phyloP scores from a whole-genome alignment of 176 grass and related monocot species.

The Eragrostis curvula region DNA sequence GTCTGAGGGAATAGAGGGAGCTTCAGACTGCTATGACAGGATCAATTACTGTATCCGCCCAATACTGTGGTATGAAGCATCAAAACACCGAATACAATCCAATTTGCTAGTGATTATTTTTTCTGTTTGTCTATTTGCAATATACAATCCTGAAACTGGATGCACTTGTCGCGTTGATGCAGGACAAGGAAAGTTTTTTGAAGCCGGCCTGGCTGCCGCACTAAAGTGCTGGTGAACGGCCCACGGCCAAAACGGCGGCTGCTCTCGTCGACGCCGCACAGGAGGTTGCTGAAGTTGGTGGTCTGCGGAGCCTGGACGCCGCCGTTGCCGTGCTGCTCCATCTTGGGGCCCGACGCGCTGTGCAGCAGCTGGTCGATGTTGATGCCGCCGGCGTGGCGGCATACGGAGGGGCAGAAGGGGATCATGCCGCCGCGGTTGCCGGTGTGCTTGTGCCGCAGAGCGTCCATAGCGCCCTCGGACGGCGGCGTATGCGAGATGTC shows the following conservation, averaged over 20 bases:
- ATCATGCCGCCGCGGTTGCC: constrained; percentile 29
- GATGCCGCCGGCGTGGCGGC: constrained; percentile 31
- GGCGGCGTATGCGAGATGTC: constrained; percentile 77
- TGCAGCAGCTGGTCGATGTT: constrained; percentile 68
- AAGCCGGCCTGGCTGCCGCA: too few relatives aligned
- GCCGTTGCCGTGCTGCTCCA: constrained; percentile 56
- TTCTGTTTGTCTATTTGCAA: background rate
- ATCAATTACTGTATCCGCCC: background rate
- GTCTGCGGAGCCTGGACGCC: constrained; percentile 40
- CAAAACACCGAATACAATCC: too few relatives aligned
- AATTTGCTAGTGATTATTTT: background rate
- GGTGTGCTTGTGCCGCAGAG: constrained; percentile 23
- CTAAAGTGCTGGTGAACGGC: constrained; percentile 75
- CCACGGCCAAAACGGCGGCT: constrained; percentile 89
- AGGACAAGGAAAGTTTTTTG: background rate
- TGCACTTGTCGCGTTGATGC: background rate
- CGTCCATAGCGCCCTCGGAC: constrained; percentile 52
- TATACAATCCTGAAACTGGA: background rate
- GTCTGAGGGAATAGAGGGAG: background rate
- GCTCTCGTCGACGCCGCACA: constrained; percentile 92
- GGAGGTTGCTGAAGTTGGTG: constrained; percentile 70
- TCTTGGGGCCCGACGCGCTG: constrained; percentile 50
- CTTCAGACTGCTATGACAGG: background rate
- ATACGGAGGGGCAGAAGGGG: constrained; percentile 52
- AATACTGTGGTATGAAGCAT: background rate